phyloP scores from a whole-genome alignment of 257 asterid genomes.

The Nicotiana undulata region DNA sequence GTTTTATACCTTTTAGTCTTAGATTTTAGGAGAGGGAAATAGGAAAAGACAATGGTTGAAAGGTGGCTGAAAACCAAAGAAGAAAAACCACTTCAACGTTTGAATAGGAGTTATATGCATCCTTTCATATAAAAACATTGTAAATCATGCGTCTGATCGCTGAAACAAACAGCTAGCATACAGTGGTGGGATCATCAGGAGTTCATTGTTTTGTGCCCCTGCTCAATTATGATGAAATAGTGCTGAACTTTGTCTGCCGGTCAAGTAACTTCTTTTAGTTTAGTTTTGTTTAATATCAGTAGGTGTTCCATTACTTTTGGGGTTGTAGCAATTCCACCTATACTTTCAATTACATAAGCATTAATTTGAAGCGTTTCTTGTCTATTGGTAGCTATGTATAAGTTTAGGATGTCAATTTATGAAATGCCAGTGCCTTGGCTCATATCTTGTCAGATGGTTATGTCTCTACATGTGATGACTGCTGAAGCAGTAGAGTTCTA shows the following conservation, averaged over 20 bases:
- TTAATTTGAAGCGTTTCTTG: background rate
- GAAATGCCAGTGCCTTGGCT: background rate
- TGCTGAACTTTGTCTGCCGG: background rate
- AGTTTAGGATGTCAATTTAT: background rate
- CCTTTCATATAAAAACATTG: background rate
- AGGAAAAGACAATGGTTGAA: no score
- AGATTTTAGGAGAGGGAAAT: no score
- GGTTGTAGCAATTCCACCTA: background rate
- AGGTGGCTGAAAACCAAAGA: background rate
- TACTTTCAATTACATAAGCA: background rate
- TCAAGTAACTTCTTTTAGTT: background rate
- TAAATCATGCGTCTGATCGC: background rate
- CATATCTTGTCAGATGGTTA: background rate
- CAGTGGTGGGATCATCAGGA: conserved; percentile 1
- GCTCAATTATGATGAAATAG: background rate
- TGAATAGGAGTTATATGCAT: background rate
- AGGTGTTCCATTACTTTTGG: background rate
- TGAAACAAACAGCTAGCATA: background rate
- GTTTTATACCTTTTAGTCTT: no score
- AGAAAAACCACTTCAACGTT: background rate
- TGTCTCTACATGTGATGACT: background rate
- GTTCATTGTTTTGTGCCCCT: background rate
- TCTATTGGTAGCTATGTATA: background rate
- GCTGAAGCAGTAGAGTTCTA: background rate
- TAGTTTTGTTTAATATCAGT: background rate